Conservation (phyloP, 768 basidiomycete species). For the Suillus spraguei region DNA sequence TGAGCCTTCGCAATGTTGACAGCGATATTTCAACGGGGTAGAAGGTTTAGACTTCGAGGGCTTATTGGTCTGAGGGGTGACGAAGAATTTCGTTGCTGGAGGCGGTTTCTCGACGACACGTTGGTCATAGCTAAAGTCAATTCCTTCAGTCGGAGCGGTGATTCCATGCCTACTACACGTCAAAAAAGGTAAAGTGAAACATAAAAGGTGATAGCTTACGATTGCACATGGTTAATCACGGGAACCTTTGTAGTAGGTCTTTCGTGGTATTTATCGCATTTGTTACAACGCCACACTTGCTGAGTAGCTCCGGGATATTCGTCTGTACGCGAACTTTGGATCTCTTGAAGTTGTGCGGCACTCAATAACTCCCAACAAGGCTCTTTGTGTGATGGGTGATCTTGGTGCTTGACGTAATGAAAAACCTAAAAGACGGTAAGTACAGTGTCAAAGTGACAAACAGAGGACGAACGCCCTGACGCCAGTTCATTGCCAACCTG, state of each 20-base stretch:
- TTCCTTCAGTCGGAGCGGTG: not conserved
- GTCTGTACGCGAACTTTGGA: not conserved
- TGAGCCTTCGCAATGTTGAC: not conserved
- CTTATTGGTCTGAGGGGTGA: not conserved
- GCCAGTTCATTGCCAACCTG: conserved; percentile 2
- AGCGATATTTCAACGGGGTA: not conserved
- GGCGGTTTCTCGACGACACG: not conserved
- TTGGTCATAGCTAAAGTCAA: conserved; percentile 1
- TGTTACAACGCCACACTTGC: not conserved
- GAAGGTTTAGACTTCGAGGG: not conserved
- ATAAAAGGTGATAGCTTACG: not conserved
- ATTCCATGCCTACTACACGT: not conserved
- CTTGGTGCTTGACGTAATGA: not conserved
- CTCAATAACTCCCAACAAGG: conserved; percentile 6
- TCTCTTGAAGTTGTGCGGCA: not conserved
- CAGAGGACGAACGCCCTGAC: not conserved
- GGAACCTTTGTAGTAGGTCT: fast-evolving
- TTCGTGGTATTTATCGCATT: not conserved
- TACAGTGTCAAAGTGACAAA: not conserved
- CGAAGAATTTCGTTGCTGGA: not conserved
- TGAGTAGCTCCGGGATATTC: not conserved
- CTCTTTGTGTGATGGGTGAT: not conserved
- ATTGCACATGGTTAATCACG: not conserved
- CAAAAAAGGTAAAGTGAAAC: not conserved
- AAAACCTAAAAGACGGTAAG: conserved; percentile 5